Conservation (phyloP, 2,329 filamentous ascomycete genomes). For the Ophiostoma tasmaniense region DNA sequence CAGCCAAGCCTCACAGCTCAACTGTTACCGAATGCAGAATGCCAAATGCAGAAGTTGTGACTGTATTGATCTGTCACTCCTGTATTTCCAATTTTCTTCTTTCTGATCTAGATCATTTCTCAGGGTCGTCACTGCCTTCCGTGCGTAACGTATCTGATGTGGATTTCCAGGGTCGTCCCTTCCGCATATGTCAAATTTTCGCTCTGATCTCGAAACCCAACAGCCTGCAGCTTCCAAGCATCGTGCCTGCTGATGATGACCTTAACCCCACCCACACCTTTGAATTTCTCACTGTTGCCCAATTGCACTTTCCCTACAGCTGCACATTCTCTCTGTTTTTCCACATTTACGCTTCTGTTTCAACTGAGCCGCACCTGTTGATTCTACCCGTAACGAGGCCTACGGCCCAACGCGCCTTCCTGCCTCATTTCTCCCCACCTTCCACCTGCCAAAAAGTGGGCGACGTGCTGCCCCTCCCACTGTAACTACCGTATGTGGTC, state of each 20-base stretch:
- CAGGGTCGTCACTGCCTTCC: neutral
- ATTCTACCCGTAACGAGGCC: neutral
- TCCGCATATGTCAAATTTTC: neutral
- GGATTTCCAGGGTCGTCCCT: neutral
- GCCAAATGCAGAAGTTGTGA: neutral
- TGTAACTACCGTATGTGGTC: neutral
- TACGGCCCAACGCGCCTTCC: neutral
- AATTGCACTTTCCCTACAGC: neutral
- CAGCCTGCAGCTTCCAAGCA: neutral
- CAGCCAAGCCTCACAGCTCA: neutral
- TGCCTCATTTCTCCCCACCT: neutral
- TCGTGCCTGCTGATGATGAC: neutral
- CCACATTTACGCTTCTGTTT: neutral
- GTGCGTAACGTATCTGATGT: no score
- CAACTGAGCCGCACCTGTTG: neutral
- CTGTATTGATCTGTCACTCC: neutral
- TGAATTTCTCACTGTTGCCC: neutral
- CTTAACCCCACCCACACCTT: neutral
- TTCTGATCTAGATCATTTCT: neutral
- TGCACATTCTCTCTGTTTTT: neutral
- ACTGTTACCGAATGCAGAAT: neutral
- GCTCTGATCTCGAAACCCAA: neutral
- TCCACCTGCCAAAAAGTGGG: neutral
- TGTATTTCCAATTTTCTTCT: neutral
- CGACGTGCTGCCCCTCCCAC: constrained; percentile 7